Conservation (phyloP, 1,284 basidiomycete genomes). For the Sporisorium reilianum region DNA sequence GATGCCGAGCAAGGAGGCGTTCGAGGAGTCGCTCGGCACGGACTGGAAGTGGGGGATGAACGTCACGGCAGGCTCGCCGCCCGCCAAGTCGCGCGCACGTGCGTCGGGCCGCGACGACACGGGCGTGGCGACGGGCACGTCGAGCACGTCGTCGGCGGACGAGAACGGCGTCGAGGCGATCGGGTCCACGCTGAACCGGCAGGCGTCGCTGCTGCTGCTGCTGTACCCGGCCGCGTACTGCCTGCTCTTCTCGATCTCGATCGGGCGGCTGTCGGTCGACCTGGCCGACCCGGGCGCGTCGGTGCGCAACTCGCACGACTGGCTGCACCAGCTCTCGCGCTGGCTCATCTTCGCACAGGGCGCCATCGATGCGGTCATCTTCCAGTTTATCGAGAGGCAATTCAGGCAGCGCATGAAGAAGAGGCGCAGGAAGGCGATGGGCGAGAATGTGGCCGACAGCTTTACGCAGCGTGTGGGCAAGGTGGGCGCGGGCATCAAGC, state of each 20-base stretch:
- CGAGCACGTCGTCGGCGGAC: slow-evolving; percentile 31
- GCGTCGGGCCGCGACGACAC: slow-evolving; percentile 6
- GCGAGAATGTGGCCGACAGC: slow-evolving; percentile 43
- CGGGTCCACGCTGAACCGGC: slow-evolving; percentile 61
- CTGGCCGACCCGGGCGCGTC: slow-evolving; percentile 31
- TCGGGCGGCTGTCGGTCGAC: slow-evolving; percentile 53
- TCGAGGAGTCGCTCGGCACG: slow-evolving; percentile 41
- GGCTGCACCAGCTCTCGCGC: slow-evolving; percentile 44
- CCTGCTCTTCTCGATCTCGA: slow-evolving; percentile 57
- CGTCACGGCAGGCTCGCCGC: slow-evolving; percentile 17
- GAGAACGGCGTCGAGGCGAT: slow-evolving; percentile 57
- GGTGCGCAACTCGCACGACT: slow-evolving; percentile 33
- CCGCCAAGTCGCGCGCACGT: not conserved
- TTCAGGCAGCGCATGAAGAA: slow-evolving; percentile 59
- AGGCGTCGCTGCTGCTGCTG: slow-evolving; percentile 56
- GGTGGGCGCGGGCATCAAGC: slow-evolving; percentile 8
- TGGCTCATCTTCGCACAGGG: slow-evolving; percentile 65
- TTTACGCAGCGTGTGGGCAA: slow-evolving; percentile 24
- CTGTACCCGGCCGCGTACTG: slow-evolving; percentile 61
- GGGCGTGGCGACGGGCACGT: slow-evolving; percentile 27
- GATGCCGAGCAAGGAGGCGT: slow-evolving; percentile 50
- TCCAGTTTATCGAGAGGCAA: slow-evolving; percentile 61
- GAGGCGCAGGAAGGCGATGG: slow-evolving; percentile 49
- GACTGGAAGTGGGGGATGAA: slow-evolving; percentile 62
- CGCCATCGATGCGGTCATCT: slow-evolving; percentile 60